These are phyloP conservation scores for Podospora pseudoanserina DNA, from an alignment of 495 filamentous ascomycete genomes.

Conservation along the genomic window DNA sequence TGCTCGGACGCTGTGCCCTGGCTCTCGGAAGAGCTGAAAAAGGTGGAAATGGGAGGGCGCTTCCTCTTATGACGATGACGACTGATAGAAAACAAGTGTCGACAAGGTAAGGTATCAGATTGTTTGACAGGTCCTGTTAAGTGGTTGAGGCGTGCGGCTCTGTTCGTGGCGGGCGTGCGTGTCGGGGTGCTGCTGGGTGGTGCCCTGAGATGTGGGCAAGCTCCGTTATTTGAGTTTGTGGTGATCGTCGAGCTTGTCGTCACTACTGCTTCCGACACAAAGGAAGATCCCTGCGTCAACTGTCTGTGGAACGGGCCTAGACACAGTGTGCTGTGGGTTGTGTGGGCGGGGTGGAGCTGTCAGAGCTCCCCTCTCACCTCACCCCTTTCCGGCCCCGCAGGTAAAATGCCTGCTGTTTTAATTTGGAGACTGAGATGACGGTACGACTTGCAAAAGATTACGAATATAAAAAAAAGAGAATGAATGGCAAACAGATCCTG, in stretches of 20 bases:
- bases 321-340: conserved; percentile 3
- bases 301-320: neutral
- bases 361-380: neutral
- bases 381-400: conserved; percentile 1
- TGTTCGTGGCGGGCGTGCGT: neutral
- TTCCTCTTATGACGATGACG: too few species aligned
- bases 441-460: neutral
- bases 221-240: conserved; percentile 1
- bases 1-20: conserved; percentile 1
- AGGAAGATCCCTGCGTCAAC: neutral
- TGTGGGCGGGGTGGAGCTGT: conserved; percentile 4
- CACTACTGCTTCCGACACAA: neutral
- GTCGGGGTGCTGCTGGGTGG: too few species aligned
- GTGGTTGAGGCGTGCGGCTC: neutral
- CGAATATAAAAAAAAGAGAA: neutral
- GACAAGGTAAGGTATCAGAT: neutral
- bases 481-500: neutral
- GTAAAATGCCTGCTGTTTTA: neutral
- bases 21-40: conserved; percentile 2
- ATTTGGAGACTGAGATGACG: neutral
- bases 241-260: conserved; percentile 6
- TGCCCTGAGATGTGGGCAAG: neutral
- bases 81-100: too few species aligned
- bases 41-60: too few species aligned
- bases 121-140: neutral